Base-by-base conservation (phyloP, 2,329 filamentous ascomycete genomes). In the Pseudocercospora macadamiae region DNA sequence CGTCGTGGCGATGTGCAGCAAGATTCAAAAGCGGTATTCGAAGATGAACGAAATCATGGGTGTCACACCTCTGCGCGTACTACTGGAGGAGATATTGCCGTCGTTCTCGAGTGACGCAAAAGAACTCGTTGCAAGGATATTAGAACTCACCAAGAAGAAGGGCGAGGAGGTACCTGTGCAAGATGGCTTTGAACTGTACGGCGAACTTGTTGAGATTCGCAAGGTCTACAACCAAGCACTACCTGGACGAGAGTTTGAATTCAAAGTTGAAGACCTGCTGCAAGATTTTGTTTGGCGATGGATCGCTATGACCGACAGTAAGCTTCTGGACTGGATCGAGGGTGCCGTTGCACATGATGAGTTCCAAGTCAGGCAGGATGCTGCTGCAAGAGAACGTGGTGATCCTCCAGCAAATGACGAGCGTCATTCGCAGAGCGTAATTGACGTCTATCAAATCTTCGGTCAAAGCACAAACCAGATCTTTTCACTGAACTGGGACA, bases 261-360 rank as follows among this genome's bases (percentile, higher is more conserved):
- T 97, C 73, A 87, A 92, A 64, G 84, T 99, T 42, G 95, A 99
- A 75, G 85, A 87, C 39, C 79, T 96, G 14, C 81, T 99, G 16
- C 89, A 93, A 62, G 89, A 90, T 32, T 99, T 97, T 73, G 95
- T 97, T 4, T 97, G 93, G 93, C 87, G 91, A 59, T 99, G 93
- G 93, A 91, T 99, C 63, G 83, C 84, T 54, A 85, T 87, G 63
- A 92, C 91, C 6, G 92, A 97, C 68, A 79, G 80, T 30, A 91
- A 88, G 70, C 87, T 97, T 70, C 82, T 89, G 61, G 86, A 87
- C 21, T 95, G 95, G 80, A 90, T 97, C 36, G 91, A 96, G 47
- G 86, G 93, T 68, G 93, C 95, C 7, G 89, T 97, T 74, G 93
- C 91, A 73, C 90, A 96, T 67, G 95, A 99, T 72, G 78, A 86